A percentile compares a stretch with the other conserved stretches of the same genome.
These are phyloP conservation scores for Pulveroboletus ridleyi DNA, from an alignment of 1,284 basidiomycete genomes.

Conservation along the genomic window DNA sequence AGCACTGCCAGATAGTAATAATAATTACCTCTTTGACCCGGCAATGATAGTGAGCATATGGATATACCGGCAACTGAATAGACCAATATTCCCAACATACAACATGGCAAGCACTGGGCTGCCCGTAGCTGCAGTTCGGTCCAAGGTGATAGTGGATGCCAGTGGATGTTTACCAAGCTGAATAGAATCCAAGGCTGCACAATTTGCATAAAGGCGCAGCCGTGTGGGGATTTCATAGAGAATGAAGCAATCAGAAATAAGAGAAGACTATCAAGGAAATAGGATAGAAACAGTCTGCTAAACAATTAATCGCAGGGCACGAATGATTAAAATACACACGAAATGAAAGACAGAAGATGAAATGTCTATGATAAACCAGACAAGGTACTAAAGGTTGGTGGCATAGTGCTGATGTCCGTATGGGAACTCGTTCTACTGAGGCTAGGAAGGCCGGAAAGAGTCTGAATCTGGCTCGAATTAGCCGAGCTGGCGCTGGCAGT, in stretches of 20 bases:
- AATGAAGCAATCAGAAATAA: background rate
- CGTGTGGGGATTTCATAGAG: background rate
- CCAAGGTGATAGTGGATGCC: background rate
- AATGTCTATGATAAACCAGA: slow-evolving; percentile 10
- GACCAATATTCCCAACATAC: too few relatives aligned
- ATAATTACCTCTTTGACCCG: too few relatives aligned
- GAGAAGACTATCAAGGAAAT: background rate
- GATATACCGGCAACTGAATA: background rate
- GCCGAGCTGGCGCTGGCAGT: slow-evolving; percentile 5
- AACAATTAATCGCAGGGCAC: slow-evolving; percentile 2
- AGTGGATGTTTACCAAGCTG: too few relatives aligned
- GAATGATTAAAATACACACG: slow-evolving; percentile 4
- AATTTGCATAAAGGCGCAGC: background rate
- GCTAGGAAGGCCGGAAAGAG: slow-evolving; percentile 10
- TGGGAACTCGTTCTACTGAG: slow-evolving; percentile 13
- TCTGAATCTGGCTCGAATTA: slow-evolving; percentile 4
- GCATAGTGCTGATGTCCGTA: slow-evolving; percentile 26
- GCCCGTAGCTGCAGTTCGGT: background rate
- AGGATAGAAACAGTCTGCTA: background rate
- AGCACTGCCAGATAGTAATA: too few relatives aligned
- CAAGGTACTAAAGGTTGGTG: slow-evolving; percentile 23
- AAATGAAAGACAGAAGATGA: background rate
- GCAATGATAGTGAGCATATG: too few relatives aligned
- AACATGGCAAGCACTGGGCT: too few relatives aligned
- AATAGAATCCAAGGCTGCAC: background rate